These are phyloP conservation scores for Claviceps africana DNA, from an alignment of 2,329 filamentous ascomycete genomes.

Conservation along the genomic window DNA sequence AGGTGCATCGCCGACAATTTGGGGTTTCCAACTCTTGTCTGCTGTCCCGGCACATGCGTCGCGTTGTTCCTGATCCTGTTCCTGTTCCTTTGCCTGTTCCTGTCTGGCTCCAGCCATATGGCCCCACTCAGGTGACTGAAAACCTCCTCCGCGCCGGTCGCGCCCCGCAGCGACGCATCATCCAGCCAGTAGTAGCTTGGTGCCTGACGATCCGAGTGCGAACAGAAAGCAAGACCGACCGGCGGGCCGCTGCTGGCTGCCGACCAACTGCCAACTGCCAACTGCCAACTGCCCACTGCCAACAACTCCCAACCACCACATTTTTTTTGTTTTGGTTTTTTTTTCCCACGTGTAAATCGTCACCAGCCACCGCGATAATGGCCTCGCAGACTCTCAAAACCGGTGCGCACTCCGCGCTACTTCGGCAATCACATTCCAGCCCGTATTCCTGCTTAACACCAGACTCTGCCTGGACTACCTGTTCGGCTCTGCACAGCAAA, in stretches of 20 bases:
- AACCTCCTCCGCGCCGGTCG: background rate
- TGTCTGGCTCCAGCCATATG: background rate
- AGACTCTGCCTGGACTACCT: background rate
- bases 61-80: background rate
- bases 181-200: background rate
- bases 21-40: background rate
- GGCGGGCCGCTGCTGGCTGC: background rate
- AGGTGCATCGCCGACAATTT: too few relatives aligned
- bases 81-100: background rate
- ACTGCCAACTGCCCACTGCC: background rate
- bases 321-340: too few relatives aligned
- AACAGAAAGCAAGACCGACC: background rate
- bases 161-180: background rate
- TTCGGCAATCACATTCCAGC: background rate
- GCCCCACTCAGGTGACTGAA: background rate
- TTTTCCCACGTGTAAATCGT: background rate
- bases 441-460: background rate
- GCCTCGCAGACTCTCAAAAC: background rate
- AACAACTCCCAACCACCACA: slow-evolving; percentile 4
- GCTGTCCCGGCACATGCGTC: background rate
- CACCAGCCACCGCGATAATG: slow-evolving; percentile 6
- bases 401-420: background rate
- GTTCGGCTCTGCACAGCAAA: background rate
- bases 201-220: background rate
- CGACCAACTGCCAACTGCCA: background rate